Base-by-base conservation (phyloP, 257 asterid species). In the Gentiana macrophylla region DNA sequence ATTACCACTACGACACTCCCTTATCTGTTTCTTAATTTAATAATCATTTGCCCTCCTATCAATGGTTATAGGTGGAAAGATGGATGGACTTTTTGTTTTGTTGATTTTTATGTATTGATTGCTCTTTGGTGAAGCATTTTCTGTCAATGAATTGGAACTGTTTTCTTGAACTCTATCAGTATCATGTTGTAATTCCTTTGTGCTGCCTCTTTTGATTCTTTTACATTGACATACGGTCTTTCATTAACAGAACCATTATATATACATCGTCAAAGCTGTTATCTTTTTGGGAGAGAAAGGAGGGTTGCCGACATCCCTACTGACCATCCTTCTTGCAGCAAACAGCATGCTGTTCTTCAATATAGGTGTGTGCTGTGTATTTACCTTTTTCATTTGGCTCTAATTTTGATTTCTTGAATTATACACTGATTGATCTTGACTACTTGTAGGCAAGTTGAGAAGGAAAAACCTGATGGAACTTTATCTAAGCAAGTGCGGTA, bases 261-360 rank as follows among this genome's bases (percentile, higher is more conserved):
- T 57, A 88, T 92, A 46, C 97, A 92, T 71, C 97, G 95, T 44
- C 91, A 85, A 71, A 92, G 84, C 74, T 92, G 87, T 79, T 92
- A 88, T 74, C 97, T 88, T 55, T 88, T 92, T 64, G 99, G 99
- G 65, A 81, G 99, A 80, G 99, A 92, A 78, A 79, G 99, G 74
- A 81, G 94, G 69, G 86, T 92, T 60, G 95, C 95, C 49, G 97
- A 88, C 62, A 74, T 92, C 64, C 97, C 97, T 49, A 88, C 97
- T 6, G 99, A 92, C 78, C 99, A 92, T 65, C 97, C 97, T 43
- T 92, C 97, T 56, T 92, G 99, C 84, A 92, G 97, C 84, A 92
- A 92, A 75, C 99, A 88, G 67, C 99, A 92, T 62, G 94, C 99
- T 53, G 94, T 92, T 68, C 97, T 92, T 70, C 99, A 88, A 75